These are phyloP conservation scores for Claviceps digitariae DNA, from an alignment of 2,329 filamentous ascomycete species.

Conservation along the genomic window DNA sequence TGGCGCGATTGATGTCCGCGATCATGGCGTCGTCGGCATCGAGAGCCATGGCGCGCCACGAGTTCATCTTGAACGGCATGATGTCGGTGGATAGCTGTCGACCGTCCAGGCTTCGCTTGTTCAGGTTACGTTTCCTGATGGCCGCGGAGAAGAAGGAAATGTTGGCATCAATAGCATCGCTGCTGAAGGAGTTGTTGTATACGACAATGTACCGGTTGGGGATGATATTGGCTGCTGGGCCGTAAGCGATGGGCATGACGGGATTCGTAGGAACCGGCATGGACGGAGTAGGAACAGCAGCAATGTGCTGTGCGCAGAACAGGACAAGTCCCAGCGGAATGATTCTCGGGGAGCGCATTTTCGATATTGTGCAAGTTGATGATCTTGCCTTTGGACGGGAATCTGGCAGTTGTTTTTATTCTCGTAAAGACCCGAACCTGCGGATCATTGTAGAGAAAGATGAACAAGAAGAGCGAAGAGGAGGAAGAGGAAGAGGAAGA, in stretches of 20 bases:
- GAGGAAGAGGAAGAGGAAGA: neutral
- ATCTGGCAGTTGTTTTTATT: neutral
- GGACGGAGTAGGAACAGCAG: neutral
- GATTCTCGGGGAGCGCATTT: neutral
- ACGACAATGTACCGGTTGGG: conserved; percentile 51
- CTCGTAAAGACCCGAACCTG: neutral
- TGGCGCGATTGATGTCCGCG: conserved; percentile 31
- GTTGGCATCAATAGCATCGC: conserved; percentile 35
- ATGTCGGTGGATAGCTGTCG: conserved; percentile 33
- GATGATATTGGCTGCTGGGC: conserved; percentile 33
- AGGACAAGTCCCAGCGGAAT: neutral
- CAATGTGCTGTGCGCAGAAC: neutral
- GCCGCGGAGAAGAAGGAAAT: conserved; percentile 32
- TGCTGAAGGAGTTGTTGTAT: conserved; percentile 41
- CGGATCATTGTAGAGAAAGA: neutral
- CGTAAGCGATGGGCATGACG: conserved; percentile 34
- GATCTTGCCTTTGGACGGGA: neutral
- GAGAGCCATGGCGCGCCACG: conserved; percentile 39
- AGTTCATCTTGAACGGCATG: conserved; percentile 31
- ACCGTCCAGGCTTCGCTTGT: conserved; percentile 35
- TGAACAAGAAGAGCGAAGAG: neutral
- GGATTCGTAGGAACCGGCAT: neutral
- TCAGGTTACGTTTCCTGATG: conserved; percentile 43
- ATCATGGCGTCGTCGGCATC: conserved; percentile 38
- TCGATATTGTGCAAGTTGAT: neutral